phyloP scores from a whole-genome alignment of 78 protist species.

The Pigoraptor vietnamica region DNA sequence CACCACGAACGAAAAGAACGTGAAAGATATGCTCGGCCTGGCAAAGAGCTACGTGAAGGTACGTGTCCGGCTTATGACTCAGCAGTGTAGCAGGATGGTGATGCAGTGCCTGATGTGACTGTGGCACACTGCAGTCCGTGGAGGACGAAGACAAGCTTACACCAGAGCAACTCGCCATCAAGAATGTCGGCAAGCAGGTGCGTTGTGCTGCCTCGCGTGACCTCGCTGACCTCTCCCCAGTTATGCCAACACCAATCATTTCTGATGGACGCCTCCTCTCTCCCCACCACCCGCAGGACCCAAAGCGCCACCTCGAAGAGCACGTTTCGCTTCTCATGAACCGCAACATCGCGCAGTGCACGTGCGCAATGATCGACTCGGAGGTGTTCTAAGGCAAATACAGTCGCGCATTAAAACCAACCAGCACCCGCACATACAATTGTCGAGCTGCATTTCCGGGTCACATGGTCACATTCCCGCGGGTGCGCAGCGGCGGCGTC shows the following conservation, averaged over 20 bases:
- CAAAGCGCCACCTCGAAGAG: constrained; percentile 81
- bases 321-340: constrained; percentile 84
- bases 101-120: not conserved
- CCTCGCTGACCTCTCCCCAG: no score
- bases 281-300: constrained; percentile 35
- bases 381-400: constrained; percentile 85
- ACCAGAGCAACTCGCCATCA: constrained; percentile 68
- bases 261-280: not conserved
- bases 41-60: not conserved
- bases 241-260: no score
- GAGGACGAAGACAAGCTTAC: constrained; percentile 79
- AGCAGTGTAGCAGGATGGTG: not conserved
- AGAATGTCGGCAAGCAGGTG: constrained; percentile 56
- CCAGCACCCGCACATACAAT: no score
- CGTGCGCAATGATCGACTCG: constrained; percentile 94
- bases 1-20: constrained; percentile 60
- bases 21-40: constrained; percentile 1
- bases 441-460: no score
- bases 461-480: no score
- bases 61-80: not conserved
- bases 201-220: not conserved
- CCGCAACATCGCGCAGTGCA: constrained; percentile 84
- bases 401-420: no score
- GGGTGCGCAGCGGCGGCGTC: no score
- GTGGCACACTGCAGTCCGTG: constrained; percentile 43